A percentile compares a stretch with the other conserved stretches of the same genome.
phyloP scores from a whole-genome alignment of 768 basidiomycete species.

The Chalciporus chontae region DNA sequence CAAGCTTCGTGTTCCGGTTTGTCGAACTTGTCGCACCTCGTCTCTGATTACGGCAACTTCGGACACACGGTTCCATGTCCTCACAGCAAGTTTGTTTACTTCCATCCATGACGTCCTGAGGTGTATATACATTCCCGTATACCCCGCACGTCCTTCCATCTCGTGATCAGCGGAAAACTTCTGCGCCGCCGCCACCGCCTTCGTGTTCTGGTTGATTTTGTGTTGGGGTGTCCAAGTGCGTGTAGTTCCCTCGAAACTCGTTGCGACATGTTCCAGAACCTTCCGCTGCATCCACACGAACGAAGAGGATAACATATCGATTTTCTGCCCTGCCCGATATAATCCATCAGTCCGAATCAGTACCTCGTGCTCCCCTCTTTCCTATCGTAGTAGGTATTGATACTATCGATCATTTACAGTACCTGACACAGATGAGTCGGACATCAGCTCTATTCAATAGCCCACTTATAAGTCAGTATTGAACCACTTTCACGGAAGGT shows the following conservation, averaged over 20 bases:
- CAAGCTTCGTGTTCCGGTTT: neutral
- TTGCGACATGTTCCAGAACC: neutral
- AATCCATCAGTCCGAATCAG: no score
- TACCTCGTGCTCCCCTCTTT: slow-evolving; percentile 1
- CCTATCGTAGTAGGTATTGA: slow-evolving; percentile 4
- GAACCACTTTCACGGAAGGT: neutral
- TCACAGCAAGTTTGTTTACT: neutral
- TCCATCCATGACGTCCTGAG: neutral
- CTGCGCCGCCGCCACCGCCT: slow-evolving; percentile 3
- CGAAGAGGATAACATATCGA: no score
- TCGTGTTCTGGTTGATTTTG: neutral
- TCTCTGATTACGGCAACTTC: neutral
- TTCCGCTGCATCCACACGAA: no score
- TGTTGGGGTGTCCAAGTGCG: neutral
- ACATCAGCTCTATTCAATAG: neutral
- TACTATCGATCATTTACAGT: neutral
- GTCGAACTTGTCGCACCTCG: neutral
- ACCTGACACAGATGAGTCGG: no score
- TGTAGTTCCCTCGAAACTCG: neutral
- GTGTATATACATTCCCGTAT: neutral
- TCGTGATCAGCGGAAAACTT: neutral
- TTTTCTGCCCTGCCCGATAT: no score
- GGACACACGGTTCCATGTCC: neutral
- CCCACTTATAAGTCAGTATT: neutral
- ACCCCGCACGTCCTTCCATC: slow-evolving; percentile 9